Evolutionary conservation across 1,139 yeast genomes (phyloP).

Genomic region (Suhomyces maxii): DNA sequence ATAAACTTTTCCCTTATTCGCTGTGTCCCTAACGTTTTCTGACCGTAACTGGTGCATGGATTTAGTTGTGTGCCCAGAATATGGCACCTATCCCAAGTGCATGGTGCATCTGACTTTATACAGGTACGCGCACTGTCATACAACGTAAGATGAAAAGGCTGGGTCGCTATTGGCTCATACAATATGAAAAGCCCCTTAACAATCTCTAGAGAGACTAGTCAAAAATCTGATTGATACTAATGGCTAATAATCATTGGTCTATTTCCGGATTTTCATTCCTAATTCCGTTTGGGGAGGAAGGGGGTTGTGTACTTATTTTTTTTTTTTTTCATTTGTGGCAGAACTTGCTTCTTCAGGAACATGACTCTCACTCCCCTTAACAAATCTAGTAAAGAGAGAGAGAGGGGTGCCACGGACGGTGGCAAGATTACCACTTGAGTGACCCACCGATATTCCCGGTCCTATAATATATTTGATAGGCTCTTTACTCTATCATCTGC

Average conservation of each 20-base stretch:
- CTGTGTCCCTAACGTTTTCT: not conserved
- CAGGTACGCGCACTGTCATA: not conserved
- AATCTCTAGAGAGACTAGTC: not conserved
- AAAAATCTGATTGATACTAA: too few relatives aligned
- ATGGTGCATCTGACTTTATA: not conserved
- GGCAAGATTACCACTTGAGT: too few relatives aligned
- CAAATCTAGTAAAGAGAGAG: too few relatives aligned
- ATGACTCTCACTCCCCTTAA: too few relatives aligned
- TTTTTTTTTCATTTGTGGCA: too few relatives aligned
- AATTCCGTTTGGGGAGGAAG: not conserved
- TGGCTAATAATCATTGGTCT: too few relatives aligned
- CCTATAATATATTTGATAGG: too few relatives aligned
- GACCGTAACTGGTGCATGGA: not conserved
- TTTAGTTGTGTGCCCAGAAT: not conserved
- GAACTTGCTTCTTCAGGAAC: too few relatives aligned
- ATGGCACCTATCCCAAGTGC: not conserved
- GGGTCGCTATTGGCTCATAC: slow-evolving; percentile 2
- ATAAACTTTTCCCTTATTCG: not conserved
- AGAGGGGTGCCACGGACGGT: too few relatives aligned
- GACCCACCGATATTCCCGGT: too few relatives aligned
- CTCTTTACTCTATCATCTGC: too few relatives aligned
- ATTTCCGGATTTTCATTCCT: too few relatives aligned
- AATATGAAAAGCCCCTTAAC: slow-evolving; percentile 6
- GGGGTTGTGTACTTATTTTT: not conserved
- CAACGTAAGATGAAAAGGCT: slow-evolving; percentile 3